A percentile compares a stretch with the other conserved stretches of the same genome.
phyloP scores from a whole-genome alignment of 306 rosid genomes.

The Nissolia schottii region DNA sequence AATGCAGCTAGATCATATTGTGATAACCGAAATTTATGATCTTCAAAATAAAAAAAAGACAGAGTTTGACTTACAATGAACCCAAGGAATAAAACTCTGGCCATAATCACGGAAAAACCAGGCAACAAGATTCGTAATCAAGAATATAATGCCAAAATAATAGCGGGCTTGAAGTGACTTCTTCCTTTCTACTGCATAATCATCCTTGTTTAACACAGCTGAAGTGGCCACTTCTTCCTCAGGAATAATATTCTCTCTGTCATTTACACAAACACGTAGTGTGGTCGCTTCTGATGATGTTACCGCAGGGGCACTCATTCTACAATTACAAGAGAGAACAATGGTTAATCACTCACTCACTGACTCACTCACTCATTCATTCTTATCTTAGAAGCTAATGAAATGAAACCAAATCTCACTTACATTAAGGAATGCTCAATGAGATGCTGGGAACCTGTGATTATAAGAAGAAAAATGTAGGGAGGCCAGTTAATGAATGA shows the following conservation, averaged over 20 bases:
- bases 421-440: neutral
- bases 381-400: neutral
- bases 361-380: too few relatives aligned
- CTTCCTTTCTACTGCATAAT: constrained; percentile 43
- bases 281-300: constrained; percentile 26
- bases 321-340: constrained; percentile 23
- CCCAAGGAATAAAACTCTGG: constrained; percentile 49
- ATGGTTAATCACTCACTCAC: neutral
- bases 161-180: constrained; percentile 60
- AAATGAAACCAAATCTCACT: neutral
- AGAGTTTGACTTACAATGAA: constrained; percentile 45
- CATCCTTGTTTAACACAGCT: constrained; percentile 29
- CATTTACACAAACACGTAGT: constrained; percentile 11
- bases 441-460: neutral
- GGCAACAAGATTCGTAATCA: constrained; percentile 62
- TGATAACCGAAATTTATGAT: neutral
- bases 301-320: constrained; percentile 47
- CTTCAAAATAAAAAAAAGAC: neutral
- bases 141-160: constrained; percentile 56
- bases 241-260: constrained; percentile 20
- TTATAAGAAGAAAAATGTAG: neutral
- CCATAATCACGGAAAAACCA: constrained; percentile 93
- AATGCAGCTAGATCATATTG: neutral
- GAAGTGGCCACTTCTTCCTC: constrained; percentile 29
- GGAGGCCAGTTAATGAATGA: constrained; percentile 3